A percentile compares a stretch with the other conserved stretches of the same genome.
These are phyloP conservation scores for Penicillium sp. DNA, from an alignment of 2,329 filamentous ascomycete genomes.

Conservation along the genomic window DNA sequence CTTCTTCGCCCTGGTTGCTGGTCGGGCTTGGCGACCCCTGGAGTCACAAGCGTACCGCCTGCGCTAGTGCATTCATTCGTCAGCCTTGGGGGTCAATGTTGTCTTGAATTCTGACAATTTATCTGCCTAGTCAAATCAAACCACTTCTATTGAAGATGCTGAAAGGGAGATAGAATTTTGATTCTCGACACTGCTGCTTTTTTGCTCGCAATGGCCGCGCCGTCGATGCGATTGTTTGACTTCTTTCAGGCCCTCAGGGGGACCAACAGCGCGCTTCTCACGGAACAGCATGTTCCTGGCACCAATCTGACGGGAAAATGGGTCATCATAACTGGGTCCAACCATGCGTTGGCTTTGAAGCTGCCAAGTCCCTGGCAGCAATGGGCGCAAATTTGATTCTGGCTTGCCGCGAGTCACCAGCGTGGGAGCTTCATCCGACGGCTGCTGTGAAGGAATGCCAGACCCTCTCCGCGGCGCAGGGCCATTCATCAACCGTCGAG, in stretches of 20 bases:
- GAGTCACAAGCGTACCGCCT: background rate
- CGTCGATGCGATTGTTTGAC: background rate
- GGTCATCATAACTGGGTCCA: conserved; percentile 19
- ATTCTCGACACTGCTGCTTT: background rate
- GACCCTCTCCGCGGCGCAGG: conserved; percentile 5
- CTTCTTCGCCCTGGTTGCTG: background rate
- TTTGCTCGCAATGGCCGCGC: background rate
- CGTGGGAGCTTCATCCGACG: conserved; percentile 14
- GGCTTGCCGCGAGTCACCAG: conserved; percentile 18
- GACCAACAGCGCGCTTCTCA: background rate
- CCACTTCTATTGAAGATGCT: background rate
- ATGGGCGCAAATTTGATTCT: conserved; percentile 22
- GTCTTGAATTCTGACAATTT: background rate
- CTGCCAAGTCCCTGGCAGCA: conserved; percentile 15
- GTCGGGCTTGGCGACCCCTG: background rate
- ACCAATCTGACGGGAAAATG: conserved; percentile 13
- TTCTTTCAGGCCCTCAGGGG: background rate
- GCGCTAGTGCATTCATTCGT: background rate
- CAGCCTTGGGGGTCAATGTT: background rate
- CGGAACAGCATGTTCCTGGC: conserved; percentile 9
- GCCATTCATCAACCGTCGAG: conserved; percentile 12
- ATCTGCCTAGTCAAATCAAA: background rate
- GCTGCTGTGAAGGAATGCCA: conserved; percentile 11
- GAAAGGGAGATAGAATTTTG: background rate
- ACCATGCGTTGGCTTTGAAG: conserved; percentile 18